A percentile compares a stretch with the other conserved stretches of the same genome.
These are phyloP conservation scores for Pseudozyma pruni DNA, from an alignment of 1,284 basidiomycete genomes.

Conservation along the genomic window DNA sequence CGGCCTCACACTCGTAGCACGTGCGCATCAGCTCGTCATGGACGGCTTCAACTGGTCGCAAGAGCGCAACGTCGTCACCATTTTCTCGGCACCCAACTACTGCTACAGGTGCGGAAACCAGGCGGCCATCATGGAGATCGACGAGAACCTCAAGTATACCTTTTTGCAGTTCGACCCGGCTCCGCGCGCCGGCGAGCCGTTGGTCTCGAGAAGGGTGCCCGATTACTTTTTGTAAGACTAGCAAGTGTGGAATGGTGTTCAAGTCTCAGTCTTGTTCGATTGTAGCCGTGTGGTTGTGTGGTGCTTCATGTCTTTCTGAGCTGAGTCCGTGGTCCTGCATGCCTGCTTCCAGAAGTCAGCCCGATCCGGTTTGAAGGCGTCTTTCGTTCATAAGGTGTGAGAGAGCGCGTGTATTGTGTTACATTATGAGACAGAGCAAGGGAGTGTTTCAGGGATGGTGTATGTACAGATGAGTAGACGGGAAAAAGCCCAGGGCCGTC, in stretches of 20 bases:
- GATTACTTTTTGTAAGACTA: conserved; percentile 71
- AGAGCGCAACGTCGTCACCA: conserved; percentile 99
- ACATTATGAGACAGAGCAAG: no score
- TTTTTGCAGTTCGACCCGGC: conserved; percentile 99
- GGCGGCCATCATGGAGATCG: conserved; percentile 99
- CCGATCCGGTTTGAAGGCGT: no score
- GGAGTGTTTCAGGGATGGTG: no score
- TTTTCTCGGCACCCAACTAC: conserved; percentile 89
- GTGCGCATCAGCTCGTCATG: conserved; percentile 80
- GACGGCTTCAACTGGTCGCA: conserved; percentile 98
- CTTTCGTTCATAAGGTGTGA: no score
- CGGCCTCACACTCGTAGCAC: conserved; percentile 86
- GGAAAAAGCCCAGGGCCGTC: no score
- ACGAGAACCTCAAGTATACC: conserved; percentile 95
- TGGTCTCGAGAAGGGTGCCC: conserved; percentile 96
- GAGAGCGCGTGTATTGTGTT: no score
- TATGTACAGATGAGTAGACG: no score
- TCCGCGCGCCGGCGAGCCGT: conserved; percentile 94
- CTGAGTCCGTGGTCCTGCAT: no score
- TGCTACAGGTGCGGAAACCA: conserved; percentile 99
- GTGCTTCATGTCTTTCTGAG: no score
- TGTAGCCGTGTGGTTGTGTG: no score
- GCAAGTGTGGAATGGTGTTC: background rate
- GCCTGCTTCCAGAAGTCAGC: no score
- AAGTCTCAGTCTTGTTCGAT: no score